Evolutionary conservation across 495 filamentous ascomycete species (phyloP), one percentile per base, ranked within the genome.

Genomic region (Neurospora sp.): DNA sequence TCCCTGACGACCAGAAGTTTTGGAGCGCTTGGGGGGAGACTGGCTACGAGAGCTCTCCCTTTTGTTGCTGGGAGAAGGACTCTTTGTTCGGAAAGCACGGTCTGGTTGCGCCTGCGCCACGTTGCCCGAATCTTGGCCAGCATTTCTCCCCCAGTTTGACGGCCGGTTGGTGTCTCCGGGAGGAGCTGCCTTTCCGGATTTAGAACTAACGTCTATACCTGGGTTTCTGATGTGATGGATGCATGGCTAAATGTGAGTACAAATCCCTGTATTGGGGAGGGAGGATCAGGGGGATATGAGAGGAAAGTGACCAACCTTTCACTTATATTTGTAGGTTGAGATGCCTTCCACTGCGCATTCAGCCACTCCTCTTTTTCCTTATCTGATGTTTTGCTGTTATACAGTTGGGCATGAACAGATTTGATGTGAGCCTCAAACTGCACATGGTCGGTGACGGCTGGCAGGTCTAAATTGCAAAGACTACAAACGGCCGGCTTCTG

Each of bases 1-100:
- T 39, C 31, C 44, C 62, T 46, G 69, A 37, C 72, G 40, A 23
- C 37, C 48, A 72, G 39, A 14, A 69, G 72, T 71, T 71, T 79
- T 79, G 39, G 73, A 40, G 6, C 74, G 69, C 70, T 76, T 79
- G 10, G 77, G 77, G 1, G 77, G 76, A 0, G 76, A 77, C 16
- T 71, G 71, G 48, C 72, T 73, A 18, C 77, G 39, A 6, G 78
- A 79, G 0, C 70, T 69, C 37, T 75, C 72, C 18, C 78, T 71
- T 69, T 76, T 78, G 31, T 71, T n/a, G 23, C 74, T 75, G 20
- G 72, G 71, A 0, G 71, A 71, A 46, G 74, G 76, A 27, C 75
- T 78, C 54, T 66, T 66, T 66, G 54, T 31, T 31, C 54, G 54
- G 54, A 66, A 66, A 66, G 54, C 54, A 31, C 54, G 54, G 54